phyloP scores from a whole-genome alignment of 345 rosid species.

The Nephelium lappaceum region DNA sequence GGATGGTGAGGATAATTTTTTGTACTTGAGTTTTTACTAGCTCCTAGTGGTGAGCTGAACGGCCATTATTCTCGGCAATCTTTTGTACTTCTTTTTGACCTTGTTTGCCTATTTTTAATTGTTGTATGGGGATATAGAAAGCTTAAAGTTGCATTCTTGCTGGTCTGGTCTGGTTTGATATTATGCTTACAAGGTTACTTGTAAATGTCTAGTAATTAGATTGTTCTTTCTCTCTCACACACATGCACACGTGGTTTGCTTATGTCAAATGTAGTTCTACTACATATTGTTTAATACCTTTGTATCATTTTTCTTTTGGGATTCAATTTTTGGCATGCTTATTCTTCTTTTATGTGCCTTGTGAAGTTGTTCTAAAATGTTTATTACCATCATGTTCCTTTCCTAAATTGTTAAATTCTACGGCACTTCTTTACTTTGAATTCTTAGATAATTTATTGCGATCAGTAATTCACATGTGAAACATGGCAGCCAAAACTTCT shows the following conservation, averaged over 20 bases:
- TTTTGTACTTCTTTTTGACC: background rate
- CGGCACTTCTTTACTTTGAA: background rate
- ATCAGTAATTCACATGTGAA: background rate
- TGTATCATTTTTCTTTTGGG: too few species aligned
- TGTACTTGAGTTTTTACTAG: background rate
- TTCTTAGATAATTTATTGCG: slow-evolving; percentile 5
- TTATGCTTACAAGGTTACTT: slow-evolving; percentile 4
- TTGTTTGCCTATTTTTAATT: background rate
- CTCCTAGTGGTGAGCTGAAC: slow-evolving; percentile 1
- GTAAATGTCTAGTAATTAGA: background rate
- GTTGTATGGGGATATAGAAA: background rate
- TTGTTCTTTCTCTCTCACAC: background rate
- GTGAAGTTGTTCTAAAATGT: background rate
- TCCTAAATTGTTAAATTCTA: background rate
- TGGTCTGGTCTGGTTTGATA: slow-evolving; percentile 2
- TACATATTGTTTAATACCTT: background rate
- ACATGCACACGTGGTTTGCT: background rate
- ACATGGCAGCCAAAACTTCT: background rate
- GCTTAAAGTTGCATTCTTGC: background rate
- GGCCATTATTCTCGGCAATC: background rate
- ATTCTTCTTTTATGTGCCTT: too few species aligned
- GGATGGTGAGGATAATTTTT: slow-evolving; percentile 76
- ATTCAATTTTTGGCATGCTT: too few species aligned
- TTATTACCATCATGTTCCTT: background rate
- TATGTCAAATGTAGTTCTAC: background rate